A percentile compares a stretch with the other conserved stretches of the same genome.
phyloP scores from a whole-genome alignment of 768 basidiomycete species.

The Serendipita sp. region DNA sequence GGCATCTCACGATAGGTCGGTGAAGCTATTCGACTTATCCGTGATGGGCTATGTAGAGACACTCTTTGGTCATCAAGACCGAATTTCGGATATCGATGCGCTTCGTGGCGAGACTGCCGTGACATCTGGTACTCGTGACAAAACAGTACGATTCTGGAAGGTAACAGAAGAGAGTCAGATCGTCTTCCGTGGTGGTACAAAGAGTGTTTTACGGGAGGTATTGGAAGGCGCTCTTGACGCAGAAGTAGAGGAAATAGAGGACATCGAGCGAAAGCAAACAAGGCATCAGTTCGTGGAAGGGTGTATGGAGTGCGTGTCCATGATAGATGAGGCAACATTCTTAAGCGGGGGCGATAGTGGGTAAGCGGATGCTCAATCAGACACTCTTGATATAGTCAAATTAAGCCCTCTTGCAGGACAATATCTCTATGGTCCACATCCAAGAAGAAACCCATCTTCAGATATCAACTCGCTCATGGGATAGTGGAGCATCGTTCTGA shows the following conservation, averaged over 20 bases:
- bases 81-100: slow-evolving; percentile 59
- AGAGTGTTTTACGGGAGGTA: slow-evolving; percentile 61
- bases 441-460: slow-evolving; percentile 92
- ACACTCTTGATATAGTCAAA: neutral
- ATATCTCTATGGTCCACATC: slow-evolving; percentile 80
- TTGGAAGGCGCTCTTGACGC: slow-evolving; percentile 59
- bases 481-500: slow-evolving; percentile 53
- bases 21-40: slow-evolving; percentile 71
- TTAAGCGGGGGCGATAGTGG: slow-evolving; percentile 93
- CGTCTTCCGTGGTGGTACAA: slow-evolving; percentile 81
- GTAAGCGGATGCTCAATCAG: slow-evolving; percentile 30
- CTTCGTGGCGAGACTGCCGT: slow-evolving; percentile 73
- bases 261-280: slow-evolving; percentile 20
- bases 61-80: slow-evolving; percentile 92
- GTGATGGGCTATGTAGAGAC: slow-evolving; percentile 93
- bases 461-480: slow-evolving; percentile 75
- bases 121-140: slow-evolving; percentile 79
- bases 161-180: slow-evolving; percentile 88
- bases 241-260: slow-evolving; percentile 33
- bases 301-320: slow-evolving; percentile 77
- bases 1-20: slow-evolving; percentile 69
- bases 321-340: slow-evolving; percentile 91
- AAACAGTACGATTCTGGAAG: slow-evolving; percentile 91
- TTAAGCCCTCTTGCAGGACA: slow-evolving; percentile 35
- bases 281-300: slow-evolving; percentile 60